Conservation (phyloP, 2,329 filamentous ascomycete species). For the Kalaharituber pfeilii region DNA sequence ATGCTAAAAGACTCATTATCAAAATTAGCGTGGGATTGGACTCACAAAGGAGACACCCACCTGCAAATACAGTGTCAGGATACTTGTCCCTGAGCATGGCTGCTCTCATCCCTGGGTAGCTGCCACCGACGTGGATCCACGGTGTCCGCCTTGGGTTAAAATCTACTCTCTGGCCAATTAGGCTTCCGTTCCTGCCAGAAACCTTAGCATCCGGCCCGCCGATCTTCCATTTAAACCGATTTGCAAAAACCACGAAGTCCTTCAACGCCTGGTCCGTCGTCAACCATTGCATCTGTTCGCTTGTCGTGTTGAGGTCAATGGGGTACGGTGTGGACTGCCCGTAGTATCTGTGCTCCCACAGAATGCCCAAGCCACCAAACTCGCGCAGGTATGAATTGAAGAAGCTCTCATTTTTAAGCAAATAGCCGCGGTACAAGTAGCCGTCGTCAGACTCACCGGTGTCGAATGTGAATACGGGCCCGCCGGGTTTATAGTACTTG, state of each 20-base stretch:
- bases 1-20: conserved; percentile 25
- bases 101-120: conserved; percentile 31
- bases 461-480: conserved; percentile 19
- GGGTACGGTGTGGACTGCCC: conserved; percentile 29
- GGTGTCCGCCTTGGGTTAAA: conserved; percentile 29
- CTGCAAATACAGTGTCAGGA: conserved; percentile 15
- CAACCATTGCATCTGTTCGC: conserved; percentile 30
- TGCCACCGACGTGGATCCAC: conserved; percentile 33
- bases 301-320: conserved; percentile 25
- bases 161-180: conserved; percentile 19
- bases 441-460: conserved; percentile 12
- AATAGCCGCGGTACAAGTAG: conserved; percentile 5
- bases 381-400: conserved; percentile 14
- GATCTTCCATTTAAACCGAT: conserved; percentile 26
- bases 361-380: conserved; percentile 20
- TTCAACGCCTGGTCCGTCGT: conserved; percentile 31
- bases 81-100: conserved; percentile 29
- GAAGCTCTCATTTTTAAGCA: conserved; percentile 6
- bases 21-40: background rate
- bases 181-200: background rate
- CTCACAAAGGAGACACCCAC: background rate
- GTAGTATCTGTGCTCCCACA: conserved; percentile 28
- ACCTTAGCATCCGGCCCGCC: background rate
- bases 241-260: conserved; percentile 32
- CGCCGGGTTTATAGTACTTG: conserved; percentile 18